Conservation (phyloP, 2,329 filamentous ascomycete genomes). For the Boeremia exigua region DNA sequence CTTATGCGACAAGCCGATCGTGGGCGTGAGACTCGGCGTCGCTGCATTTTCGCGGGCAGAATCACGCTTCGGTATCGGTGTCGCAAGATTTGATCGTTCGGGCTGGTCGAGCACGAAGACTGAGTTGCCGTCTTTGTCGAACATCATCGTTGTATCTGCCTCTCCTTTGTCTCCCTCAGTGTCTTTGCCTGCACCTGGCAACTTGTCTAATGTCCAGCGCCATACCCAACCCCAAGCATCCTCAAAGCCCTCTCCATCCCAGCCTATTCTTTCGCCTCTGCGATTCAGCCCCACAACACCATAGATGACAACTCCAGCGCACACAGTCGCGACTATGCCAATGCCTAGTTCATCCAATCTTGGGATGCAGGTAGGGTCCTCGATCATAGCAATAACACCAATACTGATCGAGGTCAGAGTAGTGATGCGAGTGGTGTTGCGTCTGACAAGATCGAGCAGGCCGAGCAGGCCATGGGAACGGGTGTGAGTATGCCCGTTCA, state of each 20-base stretch:
- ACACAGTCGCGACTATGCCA: neutral
- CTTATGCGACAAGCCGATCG: neutral
- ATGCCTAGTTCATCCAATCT: neutral
- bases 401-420: neutral
- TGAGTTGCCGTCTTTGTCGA: neutral
- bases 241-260: neutral
- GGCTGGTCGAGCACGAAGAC: neutral
- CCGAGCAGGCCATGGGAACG: neutral
- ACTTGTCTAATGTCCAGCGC: neutral
- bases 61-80: neutral
- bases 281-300: neutral
- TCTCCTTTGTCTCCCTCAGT: neutral
- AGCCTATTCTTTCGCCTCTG: neutral
- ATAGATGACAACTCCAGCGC: neutral
- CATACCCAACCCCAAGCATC: neutral
- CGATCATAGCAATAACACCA: neutral
- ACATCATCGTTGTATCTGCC: neutral
- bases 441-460: neutral
- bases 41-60: neutral
- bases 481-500: neutral
- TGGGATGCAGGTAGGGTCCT: neutral
- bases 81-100: neutral
- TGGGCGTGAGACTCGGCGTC: neutral
- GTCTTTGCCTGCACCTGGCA: too few relatives aligned
- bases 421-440: neutral